Evolutionary conservation across 139 green algal species (phyloP).

Genomic region (Trebouxia sp.): DNA sequence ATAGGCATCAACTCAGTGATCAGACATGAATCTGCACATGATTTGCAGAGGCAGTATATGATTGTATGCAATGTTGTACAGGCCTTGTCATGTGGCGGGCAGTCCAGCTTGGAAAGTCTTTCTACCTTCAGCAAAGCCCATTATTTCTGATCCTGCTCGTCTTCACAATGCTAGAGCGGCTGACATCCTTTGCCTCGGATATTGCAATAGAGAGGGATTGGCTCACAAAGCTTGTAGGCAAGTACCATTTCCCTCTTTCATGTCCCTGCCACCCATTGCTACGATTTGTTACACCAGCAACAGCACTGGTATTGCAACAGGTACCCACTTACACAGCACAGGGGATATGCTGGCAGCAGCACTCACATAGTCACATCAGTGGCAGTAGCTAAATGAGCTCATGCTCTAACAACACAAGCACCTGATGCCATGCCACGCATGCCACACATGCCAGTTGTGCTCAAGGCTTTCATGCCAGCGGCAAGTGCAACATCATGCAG

Average conservation of each 20-base stretch:
- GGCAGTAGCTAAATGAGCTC: no score
- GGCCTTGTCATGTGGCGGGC: conserved; percentile 37
- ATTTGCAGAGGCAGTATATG: neutral
- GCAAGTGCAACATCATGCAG: neutral
- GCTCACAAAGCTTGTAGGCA: conserved; percentile 34
- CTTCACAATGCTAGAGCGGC: conserved; percentile 36
- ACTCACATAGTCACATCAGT: no score
- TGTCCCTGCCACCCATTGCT: neutral
- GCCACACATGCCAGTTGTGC: no score
- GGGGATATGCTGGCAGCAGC: no score
- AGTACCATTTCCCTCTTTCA: neutral
- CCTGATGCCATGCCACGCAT: no score
- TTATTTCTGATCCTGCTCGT: conserved; percentile 42
- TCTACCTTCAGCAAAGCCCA: conserved; percentile 15
- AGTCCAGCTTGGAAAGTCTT: conserved; percentile 26
- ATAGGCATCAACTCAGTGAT: no score
- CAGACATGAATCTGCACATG: neutral
- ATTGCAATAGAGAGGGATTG: conserved; percentile 56
- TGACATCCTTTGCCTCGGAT: conserved; percentile 41
- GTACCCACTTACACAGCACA: no score
- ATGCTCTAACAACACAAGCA: no score
- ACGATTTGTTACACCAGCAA: neutral
- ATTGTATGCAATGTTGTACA: conserved; percentile 16
- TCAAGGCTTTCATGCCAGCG: neutral
- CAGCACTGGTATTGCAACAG: no score